Base-by-base conservation (phyloP, 2,329 filamentous ascomycete species). In the Trichoderma brevicompactum region DNA sequence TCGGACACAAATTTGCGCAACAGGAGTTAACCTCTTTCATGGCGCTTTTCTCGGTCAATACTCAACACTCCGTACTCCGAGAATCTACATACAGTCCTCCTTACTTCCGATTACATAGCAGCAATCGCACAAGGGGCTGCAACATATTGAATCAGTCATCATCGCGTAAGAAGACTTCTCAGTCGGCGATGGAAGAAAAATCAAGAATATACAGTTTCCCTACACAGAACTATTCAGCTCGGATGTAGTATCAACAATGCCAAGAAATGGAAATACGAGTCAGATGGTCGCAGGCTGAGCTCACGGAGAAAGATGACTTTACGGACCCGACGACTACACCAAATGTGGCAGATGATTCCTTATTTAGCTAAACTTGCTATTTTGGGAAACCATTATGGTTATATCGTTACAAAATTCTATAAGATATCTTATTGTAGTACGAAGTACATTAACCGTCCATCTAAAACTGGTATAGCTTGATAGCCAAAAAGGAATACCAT, bases 41-140 rank as follows among this genome's bases (percentile, higher is more conserved):
- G n/a, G n/a, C n/a, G n/a, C n/a, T n/a, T 6, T 54, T 54, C 52
- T 54, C 9, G 23, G 13, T 36, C 52, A 54, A 54, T 54, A 15
- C 2, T 23, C 52, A 54, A 15, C 0, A 5, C 17, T 32, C 52
- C 52, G 34, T 54, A 23, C 1, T 40, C 52, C 52, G 34, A 40
- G 13, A 17, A 7, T 10, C 13, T 40, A 15, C 50, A 19, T 17
- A 54, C 32, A 38, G 19, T 23, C 9, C 32, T 10, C 8, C 17
- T 15, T 7, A 36, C 10, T 34, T 38, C 34, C 17, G 12, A 40
- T 15, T 5, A 28, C 52, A 9, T 28, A 28, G 23, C 13, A 34
- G 36, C 40, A 19, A 40, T 17, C 17, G 23, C 17, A 12, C 34
- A 6, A 19, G 17, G 34, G 23, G n/a, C 8, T 19, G n/a, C 17